Conservation (phyloP, 257 asterid species). For the Capsicum baccatum region DNA sequence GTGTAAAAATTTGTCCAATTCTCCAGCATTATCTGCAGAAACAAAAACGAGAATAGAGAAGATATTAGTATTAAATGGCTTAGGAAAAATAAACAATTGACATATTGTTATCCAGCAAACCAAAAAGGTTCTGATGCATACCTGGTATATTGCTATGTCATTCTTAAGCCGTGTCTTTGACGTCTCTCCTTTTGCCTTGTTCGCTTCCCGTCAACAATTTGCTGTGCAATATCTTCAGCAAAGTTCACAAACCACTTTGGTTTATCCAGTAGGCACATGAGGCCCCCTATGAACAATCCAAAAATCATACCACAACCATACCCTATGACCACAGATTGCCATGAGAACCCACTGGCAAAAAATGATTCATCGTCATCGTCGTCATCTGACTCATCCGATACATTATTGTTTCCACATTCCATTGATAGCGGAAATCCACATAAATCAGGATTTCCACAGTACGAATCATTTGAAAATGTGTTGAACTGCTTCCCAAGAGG, state of each 20-base stretch:
- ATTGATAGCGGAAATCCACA: constrained; percentile 9
- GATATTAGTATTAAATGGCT: not conserved
- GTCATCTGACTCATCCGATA: not conserved
- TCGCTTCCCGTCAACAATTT: not conserved
- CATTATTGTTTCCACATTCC: constrained; percentile 20
- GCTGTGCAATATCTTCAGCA: not conserved
- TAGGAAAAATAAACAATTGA: no score
- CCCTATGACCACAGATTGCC: constrained; percentile 5
- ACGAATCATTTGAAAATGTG: constrained; percentile 17
- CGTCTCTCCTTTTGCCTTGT: not conserved
- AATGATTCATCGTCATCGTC: not conserved
- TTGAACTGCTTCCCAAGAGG: not conserved
- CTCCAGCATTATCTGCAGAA: not conserved
- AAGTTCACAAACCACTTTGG: not conserved
- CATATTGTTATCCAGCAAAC: no score
- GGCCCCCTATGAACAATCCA: constrained; percentile 14
- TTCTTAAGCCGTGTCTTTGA: not conserved
- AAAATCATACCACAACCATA: not conserved
- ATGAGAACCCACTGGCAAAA: not conserved
- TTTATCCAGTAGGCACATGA: not conserved
- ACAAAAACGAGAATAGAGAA: not conserved
- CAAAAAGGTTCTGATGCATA: not conserved
- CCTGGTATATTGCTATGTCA: not conserved
- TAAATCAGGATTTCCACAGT: not conserved
- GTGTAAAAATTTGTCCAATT: not conserved